Percentiles rank a stretch among this genome's conserved stretches.
These are phyloP conservation scores for Fonsecaea pedrosoi DNA, from an alignment of 2,329 filamentous ascomycete genomes.

Conservation along the genomic window DNA sequence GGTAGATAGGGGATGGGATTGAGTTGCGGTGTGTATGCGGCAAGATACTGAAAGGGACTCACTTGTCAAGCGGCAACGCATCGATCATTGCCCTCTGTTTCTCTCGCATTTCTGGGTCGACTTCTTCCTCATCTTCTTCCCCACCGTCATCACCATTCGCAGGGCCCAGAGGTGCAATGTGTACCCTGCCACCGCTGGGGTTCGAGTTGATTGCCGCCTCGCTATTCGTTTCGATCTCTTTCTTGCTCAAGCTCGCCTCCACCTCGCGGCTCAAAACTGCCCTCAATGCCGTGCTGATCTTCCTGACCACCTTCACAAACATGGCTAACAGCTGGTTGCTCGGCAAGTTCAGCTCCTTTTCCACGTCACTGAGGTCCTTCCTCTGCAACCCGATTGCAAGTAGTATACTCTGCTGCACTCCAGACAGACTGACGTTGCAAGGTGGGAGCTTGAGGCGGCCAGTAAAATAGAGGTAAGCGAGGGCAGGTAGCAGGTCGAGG, in stretches of 20 bases:
- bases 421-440: constrained; percentile 71
- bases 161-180: not conserved
- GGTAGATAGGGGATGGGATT: not conserved
- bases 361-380: constrained; percentile 81
- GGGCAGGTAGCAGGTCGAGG: constrained; percentile 83
- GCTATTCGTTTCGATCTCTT: constrained; percentile 45
- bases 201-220: constrained; percentile 44
- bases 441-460: constrained; percentile 66
- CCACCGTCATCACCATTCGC: constrained; percentile 63
- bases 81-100: constrained; percentile 90
- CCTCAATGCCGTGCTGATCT: constrained; percentile 80
- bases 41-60: constrained; percentile 47
- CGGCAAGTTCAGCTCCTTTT: constrained; percentile 76
- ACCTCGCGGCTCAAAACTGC: constrained; percentile 76
- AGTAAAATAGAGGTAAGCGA: constrained; percentile 84
- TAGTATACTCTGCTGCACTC: constrained; percentile 85
- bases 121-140: constrained; percentile 79
- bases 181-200: constrained; percentile 13
- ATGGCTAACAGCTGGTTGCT: constrained; percentile 86
- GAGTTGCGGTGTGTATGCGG: not conserved
- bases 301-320: constrained; percentile 95
- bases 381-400: constrained; percentile 90
- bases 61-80: constrained; percentile 85
- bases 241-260: constrained; percentile 67
- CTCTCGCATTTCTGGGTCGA: constrained; percentile 71